Conservation (phyloP, 1,139 yeast genomes). For the Pichia sp. region DNA sequence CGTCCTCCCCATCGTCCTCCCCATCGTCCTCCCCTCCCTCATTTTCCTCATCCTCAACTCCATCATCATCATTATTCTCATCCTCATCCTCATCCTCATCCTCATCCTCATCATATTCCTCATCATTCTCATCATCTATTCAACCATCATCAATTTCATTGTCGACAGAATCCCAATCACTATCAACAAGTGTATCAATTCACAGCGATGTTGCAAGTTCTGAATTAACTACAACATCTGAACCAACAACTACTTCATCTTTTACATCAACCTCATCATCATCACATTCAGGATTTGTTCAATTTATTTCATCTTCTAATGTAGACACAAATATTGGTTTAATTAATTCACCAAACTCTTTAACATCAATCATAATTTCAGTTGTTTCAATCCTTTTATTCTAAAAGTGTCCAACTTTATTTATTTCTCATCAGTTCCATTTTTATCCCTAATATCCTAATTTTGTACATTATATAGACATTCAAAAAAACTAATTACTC, state of each 20-base stretch:
- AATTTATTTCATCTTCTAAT: background rate
- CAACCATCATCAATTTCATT: background rate
- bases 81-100: constrained; percentile 1
- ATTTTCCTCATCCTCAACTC: background rate
- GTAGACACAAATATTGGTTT: background rate
- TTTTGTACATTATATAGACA: background rate
- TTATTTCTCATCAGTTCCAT: background rate
- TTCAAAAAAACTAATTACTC: too few relatives aligned
- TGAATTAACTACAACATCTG: background rate
- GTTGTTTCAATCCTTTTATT: background rate
- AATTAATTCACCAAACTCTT: background rate
- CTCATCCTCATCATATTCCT: background rate
- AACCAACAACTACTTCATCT: constrained; percentile 5
- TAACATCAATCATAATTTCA: background rate
- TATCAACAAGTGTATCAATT: background rate
- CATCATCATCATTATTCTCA: background rate
- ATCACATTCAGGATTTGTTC: constrained; percentile 6
- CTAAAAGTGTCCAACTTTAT: background rate
- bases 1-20: constrained; percentile 2
- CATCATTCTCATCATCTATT: background rate
- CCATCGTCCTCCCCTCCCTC: background rate
- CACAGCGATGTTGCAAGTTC: background rate
- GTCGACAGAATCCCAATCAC: too few relatives aligned
- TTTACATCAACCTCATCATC: background rate
- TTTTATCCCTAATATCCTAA: background rate